Conservation (phyloP, 345 rosid species). For the Citrus medica region DNA sequence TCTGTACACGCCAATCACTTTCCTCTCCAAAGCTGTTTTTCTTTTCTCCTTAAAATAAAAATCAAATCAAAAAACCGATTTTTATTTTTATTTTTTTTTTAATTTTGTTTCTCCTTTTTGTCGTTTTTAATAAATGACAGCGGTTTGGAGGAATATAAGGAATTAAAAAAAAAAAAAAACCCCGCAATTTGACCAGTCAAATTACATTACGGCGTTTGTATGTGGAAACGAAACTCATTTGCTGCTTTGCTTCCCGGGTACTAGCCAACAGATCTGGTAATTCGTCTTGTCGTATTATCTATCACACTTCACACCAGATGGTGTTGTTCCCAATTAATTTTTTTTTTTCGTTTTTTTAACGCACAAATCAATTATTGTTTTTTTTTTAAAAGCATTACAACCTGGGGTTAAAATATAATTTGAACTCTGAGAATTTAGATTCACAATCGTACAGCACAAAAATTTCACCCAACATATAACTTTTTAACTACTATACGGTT, state of each 20-base stretch:
- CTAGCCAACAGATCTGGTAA: not conserved
- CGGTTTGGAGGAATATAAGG: not conserved
- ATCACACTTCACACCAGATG: not conserved
- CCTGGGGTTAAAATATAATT: too few species aligned
- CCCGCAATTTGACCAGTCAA: not conserved
- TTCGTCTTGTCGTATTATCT: not conserved
- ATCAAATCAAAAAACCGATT: not conserved
- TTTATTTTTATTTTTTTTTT: not conserved
- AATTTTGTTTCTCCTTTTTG: not conserved
- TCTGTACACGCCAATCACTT: not conserved
- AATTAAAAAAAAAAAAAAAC: not conserved
- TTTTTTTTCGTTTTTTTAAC: too few species aligned
- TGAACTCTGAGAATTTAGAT: too few species aligned
- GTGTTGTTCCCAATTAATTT: too few species aligned
- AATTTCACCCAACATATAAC: too few species aligned
- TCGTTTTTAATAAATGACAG: not conserved
- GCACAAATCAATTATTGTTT: too few species aligned
- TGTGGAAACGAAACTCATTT: too few species aligned
- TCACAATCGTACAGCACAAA: too few species aligned
- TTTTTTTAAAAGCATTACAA: too few species aligned
- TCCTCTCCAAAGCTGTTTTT: constrained; percentile 16
- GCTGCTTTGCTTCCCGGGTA: too few species aligned
- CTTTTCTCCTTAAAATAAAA: not conserved
- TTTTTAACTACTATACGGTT: too few species aligned
- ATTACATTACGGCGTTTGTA: not conserved